These are phyloP conservation scores for Alloteropsis semialata DNA, from an alignment of 176 grass and related monocot genomes.

Conservation along the genomic window DNA sequence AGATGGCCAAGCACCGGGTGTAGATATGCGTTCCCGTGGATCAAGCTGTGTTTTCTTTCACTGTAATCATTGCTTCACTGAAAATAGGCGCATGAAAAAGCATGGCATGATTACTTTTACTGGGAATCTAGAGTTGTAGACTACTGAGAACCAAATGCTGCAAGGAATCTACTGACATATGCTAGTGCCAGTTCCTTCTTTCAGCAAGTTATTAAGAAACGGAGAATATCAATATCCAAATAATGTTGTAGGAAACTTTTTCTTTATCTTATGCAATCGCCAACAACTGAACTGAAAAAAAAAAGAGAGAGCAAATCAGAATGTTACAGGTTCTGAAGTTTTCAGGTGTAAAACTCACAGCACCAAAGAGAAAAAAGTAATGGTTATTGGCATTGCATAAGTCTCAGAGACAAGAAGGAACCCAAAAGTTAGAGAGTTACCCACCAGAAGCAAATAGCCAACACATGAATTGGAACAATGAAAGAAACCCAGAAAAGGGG, in stretches of 20 bases:
- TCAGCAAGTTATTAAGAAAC: neutral
- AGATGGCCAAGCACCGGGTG: neutral
- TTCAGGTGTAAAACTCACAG: neutral
- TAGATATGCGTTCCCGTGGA: constrained; percentile 1
- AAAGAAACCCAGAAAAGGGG: neutral
- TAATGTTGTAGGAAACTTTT: neutral
- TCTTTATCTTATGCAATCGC: neutral
- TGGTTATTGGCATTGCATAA: neutral
- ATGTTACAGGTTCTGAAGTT: neutral
- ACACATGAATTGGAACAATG: neutral
- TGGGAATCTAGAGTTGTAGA: neutral
- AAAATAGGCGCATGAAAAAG: neutral
- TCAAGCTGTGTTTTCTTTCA: neutral
- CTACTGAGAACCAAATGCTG: constrained; percentile 16
- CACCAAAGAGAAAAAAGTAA: neutral
- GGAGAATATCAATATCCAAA: neutral
- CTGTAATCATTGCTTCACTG: constrained; percentile 4
- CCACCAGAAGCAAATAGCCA: neutral
- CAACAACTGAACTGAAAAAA: neutral
- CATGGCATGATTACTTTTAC: neutral
- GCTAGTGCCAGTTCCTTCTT: neutral
- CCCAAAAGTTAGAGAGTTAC: neutral
- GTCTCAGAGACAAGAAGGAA: neutral
- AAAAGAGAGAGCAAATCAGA: neutral
- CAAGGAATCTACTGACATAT: constrained; percentile 27